Conservation (phyloP, 495 filamentous ascomycete genomes). For the Wilcoxina mikolae region DNA sequence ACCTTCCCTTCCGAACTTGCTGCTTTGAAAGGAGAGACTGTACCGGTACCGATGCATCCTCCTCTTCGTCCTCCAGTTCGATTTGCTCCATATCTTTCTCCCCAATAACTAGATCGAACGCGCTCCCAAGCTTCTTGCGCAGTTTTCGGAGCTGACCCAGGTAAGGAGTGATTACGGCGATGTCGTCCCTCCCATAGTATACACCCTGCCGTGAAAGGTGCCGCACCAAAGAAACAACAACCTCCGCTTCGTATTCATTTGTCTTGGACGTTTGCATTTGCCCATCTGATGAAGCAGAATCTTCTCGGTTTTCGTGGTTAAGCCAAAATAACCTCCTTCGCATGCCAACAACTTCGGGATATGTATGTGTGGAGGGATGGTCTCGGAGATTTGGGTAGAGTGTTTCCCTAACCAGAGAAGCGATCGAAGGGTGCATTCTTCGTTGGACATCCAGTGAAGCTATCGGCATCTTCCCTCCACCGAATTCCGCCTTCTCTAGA, state of each 20-base stretch:
- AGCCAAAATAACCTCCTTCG: slow-evolving; percentile 57
- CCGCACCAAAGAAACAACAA: slow-evolving; percentile 49
- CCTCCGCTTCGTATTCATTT: slow-evolving; percentile 54
- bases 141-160: slow-evolving; percentile 55
- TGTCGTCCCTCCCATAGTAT: slow-evolving; percentile 47
- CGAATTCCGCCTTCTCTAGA: slow-evolving; percentile 37
- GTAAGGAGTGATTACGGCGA: slow-evolving; percentile 69
- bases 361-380: slow-evolving; percentile 34
- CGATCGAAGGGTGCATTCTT: slow-evolving; percentile 62
- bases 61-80: slow-evolving; percentile 31
- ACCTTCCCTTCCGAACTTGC: slow-evolving; percentile 35
- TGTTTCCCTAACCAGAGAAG: slow-evolving; percentile 43
- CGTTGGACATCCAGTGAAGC: slow-evolving; percentile 50
- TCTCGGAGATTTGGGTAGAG: slow-evolving; percentile 54
- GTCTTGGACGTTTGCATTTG: slow-evolving; percentile 42
- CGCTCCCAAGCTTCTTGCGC: slow-evolving; percentile 32
- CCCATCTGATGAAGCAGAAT: slow-evolving; percentile 29
- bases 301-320: slow-evolving; percentile 48
- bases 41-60: neutral
- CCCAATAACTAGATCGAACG: slow-evolving; percentile 47
- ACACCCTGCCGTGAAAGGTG: slow-evolving; percentile 58
- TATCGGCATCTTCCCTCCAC: slow-evolving; percentile 37
- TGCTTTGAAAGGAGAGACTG: slow-evolving; percentile 4
- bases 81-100: slow-evolving; percentile 54
- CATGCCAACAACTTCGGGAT: slow-evolving; percentile 52